Base-by-base conservation (phyloP, 2,329 filamentous ascomycete genomes). In the Sporothrix variecibatus region DNA sequence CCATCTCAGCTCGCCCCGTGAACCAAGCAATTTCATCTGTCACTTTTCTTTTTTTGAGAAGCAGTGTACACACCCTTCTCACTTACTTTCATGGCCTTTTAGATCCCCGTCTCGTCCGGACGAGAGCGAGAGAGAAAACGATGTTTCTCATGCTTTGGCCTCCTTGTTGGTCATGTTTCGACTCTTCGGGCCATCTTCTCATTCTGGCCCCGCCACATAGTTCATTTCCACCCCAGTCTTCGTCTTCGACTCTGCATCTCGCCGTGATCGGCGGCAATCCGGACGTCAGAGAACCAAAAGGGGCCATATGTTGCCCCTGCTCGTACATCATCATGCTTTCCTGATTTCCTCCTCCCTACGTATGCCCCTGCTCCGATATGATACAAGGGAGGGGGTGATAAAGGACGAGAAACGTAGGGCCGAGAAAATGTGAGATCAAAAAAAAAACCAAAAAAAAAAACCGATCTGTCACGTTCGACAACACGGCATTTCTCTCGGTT, bases 21-120 rank as follows among this genome's bases (percentile, higher is more conserved):
- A 51, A 5, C 67, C 67, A 70, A 70, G 49, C 67, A 70, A 70
- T 70, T 70, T 34, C 28, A 9, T 70, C 46, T 34, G 49, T 70
- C 67, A 56, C 67, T 26, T 58, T n/a, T 46, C 26, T 46, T 11
- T 56, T 56, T 56, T 9, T 56, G 51, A 28, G 9, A 12, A 28
- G 8, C 3, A 26, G 2, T 56, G 23, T 56, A 12, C 23, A 28
- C 51, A 28, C 51, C 51, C n/a, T 11, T 56, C 51, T 56, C 23
- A 28, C 43, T 49, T 49, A 56, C 43, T 20, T 49, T 20, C 6
- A 49, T 49, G 15, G 15, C 12, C 15, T 49, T 20, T 28, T 23
- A 56, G 8, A 23, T 1, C 7, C 23, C 51, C 15, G 23, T 11
- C 23, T 11, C 23, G 23, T 15, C 51, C 51, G 51, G 51, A 23